Conservation (phyloP, 768 basidiomycete genomes). For the Auricularia heimuer region DNA sequence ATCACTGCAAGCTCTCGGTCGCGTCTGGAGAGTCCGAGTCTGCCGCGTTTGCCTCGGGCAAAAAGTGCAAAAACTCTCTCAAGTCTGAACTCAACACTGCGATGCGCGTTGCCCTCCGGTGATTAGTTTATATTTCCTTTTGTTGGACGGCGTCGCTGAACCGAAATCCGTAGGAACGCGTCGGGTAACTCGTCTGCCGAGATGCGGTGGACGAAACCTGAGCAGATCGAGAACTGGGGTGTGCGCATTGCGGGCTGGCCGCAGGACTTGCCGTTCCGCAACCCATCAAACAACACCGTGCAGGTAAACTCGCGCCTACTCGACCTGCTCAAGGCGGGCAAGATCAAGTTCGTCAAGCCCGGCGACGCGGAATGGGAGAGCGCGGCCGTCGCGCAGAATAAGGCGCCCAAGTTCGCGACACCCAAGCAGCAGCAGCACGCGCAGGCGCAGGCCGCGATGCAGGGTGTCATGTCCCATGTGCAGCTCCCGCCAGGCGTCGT, state of each 20-base stretch:
- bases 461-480: neutral
- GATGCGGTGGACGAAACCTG: conserved; percentile 3
- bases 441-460: neutral
- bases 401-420: neutral
- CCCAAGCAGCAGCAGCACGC: neutral
- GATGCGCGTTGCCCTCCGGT: neutral
- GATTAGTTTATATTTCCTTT: neutral
- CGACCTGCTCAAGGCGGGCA: neutral
- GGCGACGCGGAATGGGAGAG: conserved; percentile 1
- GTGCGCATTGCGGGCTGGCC: conserved; percentile 4
- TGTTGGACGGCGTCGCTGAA: neutral
- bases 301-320: neutral
- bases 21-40: neutral
- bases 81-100: neutral
- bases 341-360: conserved; percentile 2
- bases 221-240: conserved; percentile 2
- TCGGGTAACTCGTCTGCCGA: neutral
- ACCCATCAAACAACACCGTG: conserved; percentile 3
- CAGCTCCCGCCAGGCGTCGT: neutral
- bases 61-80: neutral
- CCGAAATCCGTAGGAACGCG: neutral
- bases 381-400: neutral
- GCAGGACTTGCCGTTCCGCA: neutral
- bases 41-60: neutral
- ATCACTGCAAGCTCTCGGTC: neutral